Percentiles rank a stretch among this genome's conserved stretches.
phyloP scores from a whole-genome alignment of 352 stramenopile species.

The Hyaloperonospora arabidopsidis region DNA sequence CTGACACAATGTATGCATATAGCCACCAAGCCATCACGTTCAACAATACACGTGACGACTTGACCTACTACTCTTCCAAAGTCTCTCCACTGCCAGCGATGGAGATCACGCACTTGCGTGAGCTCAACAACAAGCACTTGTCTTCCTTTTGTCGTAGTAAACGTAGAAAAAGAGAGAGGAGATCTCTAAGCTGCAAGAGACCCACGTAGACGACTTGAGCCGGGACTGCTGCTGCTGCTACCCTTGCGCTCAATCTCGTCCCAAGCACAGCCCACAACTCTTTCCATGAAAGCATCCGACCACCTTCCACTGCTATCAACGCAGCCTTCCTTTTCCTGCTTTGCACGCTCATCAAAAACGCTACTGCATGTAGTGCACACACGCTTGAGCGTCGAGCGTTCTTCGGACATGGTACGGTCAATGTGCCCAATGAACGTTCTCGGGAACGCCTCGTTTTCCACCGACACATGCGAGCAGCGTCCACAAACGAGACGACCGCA shows the following conservation, averaged over 20 bases:
- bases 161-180: too few species aligned
- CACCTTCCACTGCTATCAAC: constrained; percentile 32
- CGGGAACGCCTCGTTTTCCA: constrained; percentile 67
- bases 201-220: constrained; percentile 22
- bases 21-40: too few species aligned
- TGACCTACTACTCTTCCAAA: too few species aligned
- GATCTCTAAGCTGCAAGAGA: constrained; percentile 26
- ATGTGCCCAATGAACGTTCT: constrained; percentile 45
- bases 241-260: constrained; percentile 50
- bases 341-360: constrained; percentile 66
- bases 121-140: neutral
- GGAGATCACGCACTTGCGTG: too few species aligned
- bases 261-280: constrained; percentile 50
- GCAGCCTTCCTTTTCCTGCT: constrained; percentile 26
- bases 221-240: constrained; percentile 22
- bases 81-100: too few species aligned
- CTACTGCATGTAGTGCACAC: constrained; percentile 69
- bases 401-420: constrained; percentile 33
- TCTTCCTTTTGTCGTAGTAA: too few species aligned
- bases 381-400: constrained; percentile 45
- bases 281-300: constrained; percentile 51
- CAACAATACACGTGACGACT: too few species aligned
- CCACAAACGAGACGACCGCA: constrained; percentile 76
- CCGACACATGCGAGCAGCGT: constrained; percentile 62
- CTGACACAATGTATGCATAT: neutral